A percentile compares a stretch with the other conserved stretches of the same genome.
Conservation (phyloP, 768 basidiomycete species). For the Roridomyces roridus region DNA sequence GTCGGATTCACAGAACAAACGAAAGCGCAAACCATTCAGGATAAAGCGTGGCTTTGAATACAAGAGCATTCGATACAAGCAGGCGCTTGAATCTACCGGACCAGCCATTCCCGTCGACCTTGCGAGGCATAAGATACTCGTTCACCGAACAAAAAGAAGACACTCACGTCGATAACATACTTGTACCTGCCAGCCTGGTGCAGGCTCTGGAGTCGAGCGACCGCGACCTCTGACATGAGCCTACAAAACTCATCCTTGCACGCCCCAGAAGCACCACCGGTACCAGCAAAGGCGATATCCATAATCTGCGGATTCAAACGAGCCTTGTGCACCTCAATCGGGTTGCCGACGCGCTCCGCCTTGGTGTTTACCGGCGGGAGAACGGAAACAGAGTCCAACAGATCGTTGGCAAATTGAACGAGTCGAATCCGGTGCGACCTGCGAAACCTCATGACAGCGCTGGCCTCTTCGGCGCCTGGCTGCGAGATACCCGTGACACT, state of each 20-base stretch:
- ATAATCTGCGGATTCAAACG: conserved; percentile 59
- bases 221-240: conserved; percentile 50
- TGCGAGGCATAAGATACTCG: too few species aligned
- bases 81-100: conserved; percentile 71
- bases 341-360: conserved; percentile 40
- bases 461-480: too few species aligned
- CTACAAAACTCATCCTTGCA: conserved; percentile 54
- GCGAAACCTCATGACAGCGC: conserved; percentile 56
- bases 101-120: conserved; percentile 73
- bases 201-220: conserved; percentile 46
- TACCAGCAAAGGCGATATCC: conserved; percentile 62
- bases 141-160: too few species aligned
- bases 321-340: conserved; percentile 40
- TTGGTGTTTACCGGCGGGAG: conserved; percentile 38
- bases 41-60: conserved; percentile 76
- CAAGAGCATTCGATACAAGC: conserved; percentile 63
- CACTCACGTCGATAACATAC: conserved; percentile 59
- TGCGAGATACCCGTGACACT: conserved; percentile 71
- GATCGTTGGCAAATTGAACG: conserved; percentile 47
- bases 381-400: conserved; percentile 46
- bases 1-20: too few species aligned
- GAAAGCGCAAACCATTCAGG: too few species aligned
- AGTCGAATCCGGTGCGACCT: conserved; percentile 56
- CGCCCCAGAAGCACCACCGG: conserved; percentile 40
- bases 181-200: conserved; percentile 62